Base-by-base conservation (phyloP, 1,284 basidiomycete genomes). In the Tylopilus sp. region DNA sequence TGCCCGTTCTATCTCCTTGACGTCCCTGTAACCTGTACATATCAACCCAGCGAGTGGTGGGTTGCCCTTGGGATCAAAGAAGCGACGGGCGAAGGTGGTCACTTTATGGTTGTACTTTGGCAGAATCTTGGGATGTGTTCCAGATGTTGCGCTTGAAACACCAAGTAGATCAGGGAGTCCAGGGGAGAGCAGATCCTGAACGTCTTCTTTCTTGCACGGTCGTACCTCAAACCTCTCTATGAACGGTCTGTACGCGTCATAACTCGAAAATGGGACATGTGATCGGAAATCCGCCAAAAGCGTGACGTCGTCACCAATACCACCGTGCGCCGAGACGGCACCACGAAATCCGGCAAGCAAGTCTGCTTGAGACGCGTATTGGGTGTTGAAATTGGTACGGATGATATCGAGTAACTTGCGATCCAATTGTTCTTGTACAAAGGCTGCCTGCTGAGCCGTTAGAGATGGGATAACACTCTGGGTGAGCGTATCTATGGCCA, bases 241-340 rank as follows among this genome's bases (percentile, higher is more conserved):
- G 32, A 67, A 76, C 6, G 70, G 69, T 29, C 57, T 60, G 56
- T 74, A 76, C 4, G 57, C 26, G 12, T 58, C 63, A 22, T 74
- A 74, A 36, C 52, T 33, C 1, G 74, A 67, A 2, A 72, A 57
- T 4, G 73, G 73, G 33, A 75, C 63, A 26, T 60, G 57, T 24
- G 61, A 13, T 15, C 65, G 49, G 36, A 73, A 75, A 53, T 63
- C 60, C 1, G 39, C 51, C 29, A 70, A 18, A 16, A 70, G 15
- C 5, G 38, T 47, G 19, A 49, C 52, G 18, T 67, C 63, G n/a
- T 60, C 60, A 8, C 44, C 32, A 7, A 47, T 49, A n/a, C 49
- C 41, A 24, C 47, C 57, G 15, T 61, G 63, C 13, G 26, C 29
- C 7, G 58, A 54, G 41, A 75, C 54, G 3, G 60, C 67, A 4